These are phyloP conservation scores for Cyclocybe cylindracea DNA, from an alignment of 768 basidiomycete species.

Conservation along the genomic window DNA sequence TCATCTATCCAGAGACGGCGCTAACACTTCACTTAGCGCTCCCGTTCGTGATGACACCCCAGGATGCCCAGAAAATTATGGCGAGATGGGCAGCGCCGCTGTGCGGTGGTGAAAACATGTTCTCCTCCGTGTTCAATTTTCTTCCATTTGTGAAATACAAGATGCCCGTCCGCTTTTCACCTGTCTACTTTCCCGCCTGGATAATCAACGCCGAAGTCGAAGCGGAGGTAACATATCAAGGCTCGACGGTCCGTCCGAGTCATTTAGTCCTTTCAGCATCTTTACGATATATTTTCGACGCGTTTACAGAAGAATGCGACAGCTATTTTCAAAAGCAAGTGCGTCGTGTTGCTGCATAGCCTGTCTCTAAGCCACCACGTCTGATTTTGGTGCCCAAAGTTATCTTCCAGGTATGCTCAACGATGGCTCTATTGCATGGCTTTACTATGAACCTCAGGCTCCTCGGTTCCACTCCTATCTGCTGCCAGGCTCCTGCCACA, in stretches of 20 bases:
- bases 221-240: slow-evolving; percentile 29
- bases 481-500: slow-evolving; percentile 25
- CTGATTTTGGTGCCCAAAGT: slow-evolving; percentile 21
- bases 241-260: slow-evolving; percentile 23
- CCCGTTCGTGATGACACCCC: slow-evolving; percentile 50
- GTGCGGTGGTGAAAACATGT: slow-evolving; percentile 20
- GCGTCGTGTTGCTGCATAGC: slow-evolving; percentile 25
- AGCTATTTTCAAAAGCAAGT: slow-evolving; percentile 46
- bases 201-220: slow-evolving; percentile 56
- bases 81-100: slow-evolving; percentile 31
- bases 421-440: not conserved
- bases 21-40: slow-evolving; percentile 35
- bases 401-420: slow-evolving; percentile 43
- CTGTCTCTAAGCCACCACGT: not conserved
- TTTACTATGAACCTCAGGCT: slow-evolving; percentile 33
- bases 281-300: not conserved
- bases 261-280: slow-evolving; percentile 1
- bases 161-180: slow-evolving; percentile 46
- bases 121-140: slow-evolving; percentile 31
- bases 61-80: slow-evolving; percentile 43
- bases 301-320: slow-evolving; percentile 28
- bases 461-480: slow-evolving; percentile 46
- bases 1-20: not conserved
- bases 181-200: slow-evolving; percentile 68
- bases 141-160: slow-evolving; percentile 39